These are phyloP conservation scores for Zygotorulaspora chibaensis DNA, from an alignment of 805 yeast genomes.

Conservation along the genomic window DNA sequence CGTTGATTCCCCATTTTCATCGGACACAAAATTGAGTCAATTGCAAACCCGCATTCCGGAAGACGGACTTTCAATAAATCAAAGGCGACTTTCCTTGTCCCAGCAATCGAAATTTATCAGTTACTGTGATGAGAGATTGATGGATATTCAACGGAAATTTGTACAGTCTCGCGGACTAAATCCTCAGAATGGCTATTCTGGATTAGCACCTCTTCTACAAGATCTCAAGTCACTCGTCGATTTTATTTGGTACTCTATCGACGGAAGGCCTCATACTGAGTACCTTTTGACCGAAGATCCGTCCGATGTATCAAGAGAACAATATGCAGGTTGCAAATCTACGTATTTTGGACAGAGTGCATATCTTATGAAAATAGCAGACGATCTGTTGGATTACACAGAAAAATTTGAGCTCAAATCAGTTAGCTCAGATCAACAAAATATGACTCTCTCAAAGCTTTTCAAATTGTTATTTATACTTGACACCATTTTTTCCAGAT, in stretches of 20 bases:
- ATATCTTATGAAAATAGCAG: slow-evolving; percentile 58
- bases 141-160: slow-evolving; percentile 53
- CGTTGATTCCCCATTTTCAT: slow-evolving; percentile 31
- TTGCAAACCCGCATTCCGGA: neutral
- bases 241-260: slow-evolving; percentile 61
- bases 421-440: slow-evolving; percentile 18
- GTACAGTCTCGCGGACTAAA: slow-evolving; percentile 41
- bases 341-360: slow-evolving; percentile 55
- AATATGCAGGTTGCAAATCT: slow-evolving; percentile 11
- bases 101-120: slow-evolving; percentile 56
- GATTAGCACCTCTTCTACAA: slow-evolving; percentile 35
- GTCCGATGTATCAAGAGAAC: slow-evolving; percentile 7
- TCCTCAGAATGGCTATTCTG: slow-evolving; percentile 30
- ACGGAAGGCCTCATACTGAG: slow-evolving; percentile 32
- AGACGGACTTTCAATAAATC: slow-evolving; percentile 1
- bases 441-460: slow-evolving; percentile 35
- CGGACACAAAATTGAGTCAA: slow-evolving; percentile 14
- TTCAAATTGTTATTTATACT: slow-evolving; percentile 38
- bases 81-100: slow-evolving; percentile 36
- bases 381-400: slow-evolving; percentile 61
- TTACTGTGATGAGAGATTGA: slow-evolving; percentile 51
- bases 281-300: slow-evolving; percentile 16
- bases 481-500: slow-evolving; percentile 39
- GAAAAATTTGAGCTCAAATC: slow-evolving; percentile 38
- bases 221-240: slow-evolving; percentile 49